Evolutionary conservation across 257 asterid species (phyloP).

Genomic region (Ajuga chamaepitys): DNA sequence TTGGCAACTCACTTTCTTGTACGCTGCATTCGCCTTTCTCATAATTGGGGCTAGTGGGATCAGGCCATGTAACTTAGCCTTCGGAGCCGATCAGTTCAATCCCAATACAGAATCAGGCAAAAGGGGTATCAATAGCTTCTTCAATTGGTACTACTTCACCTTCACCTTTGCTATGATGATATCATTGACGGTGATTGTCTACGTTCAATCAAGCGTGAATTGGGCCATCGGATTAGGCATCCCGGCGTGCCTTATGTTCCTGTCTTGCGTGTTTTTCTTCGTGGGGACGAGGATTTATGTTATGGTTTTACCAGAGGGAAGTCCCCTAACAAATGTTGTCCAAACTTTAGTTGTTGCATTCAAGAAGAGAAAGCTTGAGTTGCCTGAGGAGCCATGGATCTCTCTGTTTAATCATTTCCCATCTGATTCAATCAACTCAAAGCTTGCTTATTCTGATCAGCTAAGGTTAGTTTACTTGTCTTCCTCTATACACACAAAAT

Average conservation of each 20-base stretch:
- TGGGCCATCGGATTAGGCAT: slow-evolving; percentile 46
- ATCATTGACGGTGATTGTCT: slow-evolving; percentile 34
- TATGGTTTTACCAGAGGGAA: slow-evolving; percentile 31
- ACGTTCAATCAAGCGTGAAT: slow-evolving; percentile 32
- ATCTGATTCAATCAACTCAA: slow-evolving; percentile 26
- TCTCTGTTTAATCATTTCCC: slow-evolving; percentile 24
- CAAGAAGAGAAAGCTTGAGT: slow-evolving; percentile 31
- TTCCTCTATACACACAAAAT: no score
- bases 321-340: slow-evolving; percentile 35
- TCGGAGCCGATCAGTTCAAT: slow-evolving; percentile 51
- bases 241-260: slow-evolving; percentile 38
- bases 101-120: slow-evolving; percentile 39
- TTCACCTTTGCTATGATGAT: slow-evolving; percentile 51
- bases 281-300: slow-evolving; percentile 35
- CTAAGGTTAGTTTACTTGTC: slow-evolving; percentile 19
- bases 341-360: slow-evolving; percentile 32
- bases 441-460: slow-evolving; percentile 28
- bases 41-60: slow-evolving; percentile 46
- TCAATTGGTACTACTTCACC: slow-evolving; percentile 50
- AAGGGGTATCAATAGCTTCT: slow-evolving; percentile 39
- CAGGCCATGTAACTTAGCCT: slow-evolving; percentile 47
- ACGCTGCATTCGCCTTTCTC: slow-evolving; percentile 18
- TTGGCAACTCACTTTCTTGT: slow-evolving; percentile 27
- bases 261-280: slow-evolving; percentile 35
- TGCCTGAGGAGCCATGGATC: slow-evolving; percentile 31